phyloP scores from a whole-genome alignment of 345 rosid genomes.

The Toxicodendron radicans region DNA sequence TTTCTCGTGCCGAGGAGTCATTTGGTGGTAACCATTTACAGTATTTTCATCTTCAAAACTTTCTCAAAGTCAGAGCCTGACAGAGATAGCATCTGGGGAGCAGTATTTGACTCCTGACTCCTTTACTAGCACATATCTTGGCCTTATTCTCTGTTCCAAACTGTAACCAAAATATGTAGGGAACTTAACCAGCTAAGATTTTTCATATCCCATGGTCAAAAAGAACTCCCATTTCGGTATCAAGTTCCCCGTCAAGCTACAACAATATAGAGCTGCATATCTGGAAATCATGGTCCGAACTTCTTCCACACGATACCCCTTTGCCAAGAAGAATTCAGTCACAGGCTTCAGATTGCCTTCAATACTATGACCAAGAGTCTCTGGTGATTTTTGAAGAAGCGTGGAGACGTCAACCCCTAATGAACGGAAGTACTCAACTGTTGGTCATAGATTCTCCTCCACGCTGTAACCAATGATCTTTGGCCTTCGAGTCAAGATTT shows the following conservation, averaged over 20 bases:
- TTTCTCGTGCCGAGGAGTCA: background rate
- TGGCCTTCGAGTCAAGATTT: conserved; percentile 42
- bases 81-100: conserved; percentile 37
- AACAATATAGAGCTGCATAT: conserved; percentile 37
- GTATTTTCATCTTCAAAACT: conserved; percentile 33
- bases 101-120: conserved; percentile 33
- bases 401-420: conserved; percentile 38
- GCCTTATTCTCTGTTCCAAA: conserved; percentile 19
- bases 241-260: conserved; percentile 42
- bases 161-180: background rate
- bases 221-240: conserved; percentile 12
- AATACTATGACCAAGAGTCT: conserved; percentile 42
- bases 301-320: conserved; percentile 33
- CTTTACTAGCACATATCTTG: conserved; percentile 43
- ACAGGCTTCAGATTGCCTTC: conserved; percentile 44
- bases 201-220: conserved; percentile 47
- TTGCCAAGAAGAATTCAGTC: conserved; percentile 39
- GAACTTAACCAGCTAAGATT: conserved; percentile 17
- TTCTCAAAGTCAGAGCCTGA: conserved; percentile 30
- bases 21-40: background rate
- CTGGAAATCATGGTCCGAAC: conserved; percentile 22
- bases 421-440: conserved; percentile 37
- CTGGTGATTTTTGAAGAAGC: conserved; percentile 41
- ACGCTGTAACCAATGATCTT: conserved; percentile 33
- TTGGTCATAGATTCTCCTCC: conserved; percentile 22